phyloP scores from a whole-genome alignment of 2,329 filamentous ascomycete genomes.

The Incumbomyces delicatus region DNA sequence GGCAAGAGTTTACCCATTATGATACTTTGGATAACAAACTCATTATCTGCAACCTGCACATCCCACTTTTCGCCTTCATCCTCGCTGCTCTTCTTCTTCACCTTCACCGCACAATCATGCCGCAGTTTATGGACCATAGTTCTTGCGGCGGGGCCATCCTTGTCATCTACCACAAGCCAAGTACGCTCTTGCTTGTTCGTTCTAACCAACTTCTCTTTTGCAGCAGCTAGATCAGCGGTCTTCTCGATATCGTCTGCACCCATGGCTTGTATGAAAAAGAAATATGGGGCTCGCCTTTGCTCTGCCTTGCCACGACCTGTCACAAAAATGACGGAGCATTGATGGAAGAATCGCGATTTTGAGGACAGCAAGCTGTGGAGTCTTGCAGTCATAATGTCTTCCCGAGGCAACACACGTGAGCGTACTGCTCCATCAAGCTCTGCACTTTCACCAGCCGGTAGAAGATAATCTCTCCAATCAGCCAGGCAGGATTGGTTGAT shows the following conservation, averaged over 20 bases:
- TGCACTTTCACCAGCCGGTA: conserved; percentile 72
- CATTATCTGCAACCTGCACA: conserved; percentile 58
- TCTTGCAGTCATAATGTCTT: conserved; percentile 34
- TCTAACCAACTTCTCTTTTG: conserved; percentile 37
- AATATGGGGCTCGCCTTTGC: conserved; percentile 59
- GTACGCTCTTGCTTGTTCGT: conserved; percentile 43
- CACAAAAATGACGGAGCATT: conserved; percentile 61
- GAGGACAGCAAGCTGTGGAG: conserved; percentile 48
- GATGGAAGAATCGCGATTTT: conserved; percentile 55
- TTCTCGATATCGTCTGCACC: conserved; percentile 59
- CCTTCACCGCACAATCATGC: conserved; percentile 18
- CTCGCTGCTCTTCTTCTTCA: conserved; percentile 14
- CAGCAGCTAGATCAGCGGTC: conserved; percentile 57
- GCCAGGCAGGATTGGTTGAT: conserved; percentile 51
- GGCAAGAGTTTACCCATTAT: conserved; percentile 64
- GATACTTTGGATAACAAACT: conserved; percentile 84
- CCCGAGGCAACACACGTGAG: conserved; percentile 56
- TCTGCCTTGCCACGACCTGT: conserved; percentile 54
- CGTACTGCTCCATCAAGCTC: conserved; percentile 68
- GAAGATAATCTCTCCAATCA: conserved; percentile 70
- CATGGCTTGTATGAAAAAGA: conserved; percentile 70
- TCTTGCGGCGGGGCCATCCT: conserved; percentile 45
- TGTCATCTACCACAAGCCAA: conserved; percentile 70
- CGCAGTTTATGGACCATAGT: conserved; percentile 21
- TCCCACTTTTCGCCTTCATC: conserved; percentile 32